Percentiles rank a stretch among this genome's conserved stretches.
These are phyloP conservation scores for Lecanicillium sp. DNA, from an alignment of 2,329 filamentous ascomycete genomes.

Conservation along the genomic window DNA sequence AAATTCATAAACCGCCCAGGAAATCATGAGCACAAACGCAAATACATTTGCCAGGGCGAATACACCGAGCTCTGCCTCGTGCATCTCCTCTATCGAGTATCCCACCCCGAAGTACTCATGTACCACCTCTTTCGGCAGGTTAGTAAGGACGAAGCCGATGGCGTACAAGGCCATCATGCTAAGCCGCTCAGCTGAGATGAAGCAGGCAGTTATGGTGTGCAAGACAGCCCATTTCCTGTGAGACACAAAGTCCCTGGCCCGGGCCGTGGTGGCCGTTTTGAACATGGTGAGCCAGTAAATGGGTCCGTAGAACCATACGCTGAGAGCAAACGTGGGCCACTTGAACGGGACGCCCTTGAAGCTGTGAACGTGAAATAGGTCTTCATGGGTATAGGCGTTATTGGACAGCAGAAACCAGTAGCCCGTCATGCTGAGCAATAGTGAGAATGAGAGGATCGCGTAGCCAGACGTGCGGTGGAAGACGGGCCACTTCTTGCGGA, in stretches of 20 bases:
- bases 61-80: conserved; percentile 1
- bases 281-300: conserved; percentile 1
- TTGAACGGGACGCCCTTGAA: neutral
- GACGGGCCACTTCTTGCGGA: conserved; percentile 6
- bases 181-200: conserved; percentile 1
- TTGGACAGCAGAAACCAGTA: neutral
- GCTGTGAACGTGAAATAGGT: conserved; percentile 1
- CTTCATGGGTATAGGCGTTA: neutral
- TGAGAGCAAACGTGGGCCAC: conserved; percentile 9
- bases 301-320: neutral
- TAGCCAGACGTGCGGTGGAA: conserved; percentile 8
- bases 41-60: conserved; percentile 2
- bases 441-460: conserved; percentile 1
- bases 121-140: neutral
- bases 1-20: too few relatives aligned
- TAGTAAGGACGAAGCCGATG: neutral
- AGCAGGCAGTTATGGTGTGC: conserved; percentile 1
- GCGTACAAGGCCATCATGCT: neutral
- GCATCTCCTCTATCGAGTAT: neutral
- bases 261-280: conserved; percentile 4
- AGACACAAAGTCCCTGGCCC: neutral
- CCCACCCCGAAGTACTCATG: conserved; percentile 6
- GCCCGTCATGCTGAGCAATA: conserved; percentile 8
- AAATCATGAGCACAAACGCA: too few relatives aligned
- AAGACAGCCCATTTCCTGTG: conserved; percentile 8